Base-by-base conservation (phyloP, 352 stramenopile species). In the Blastocystis sp. region DNA sequence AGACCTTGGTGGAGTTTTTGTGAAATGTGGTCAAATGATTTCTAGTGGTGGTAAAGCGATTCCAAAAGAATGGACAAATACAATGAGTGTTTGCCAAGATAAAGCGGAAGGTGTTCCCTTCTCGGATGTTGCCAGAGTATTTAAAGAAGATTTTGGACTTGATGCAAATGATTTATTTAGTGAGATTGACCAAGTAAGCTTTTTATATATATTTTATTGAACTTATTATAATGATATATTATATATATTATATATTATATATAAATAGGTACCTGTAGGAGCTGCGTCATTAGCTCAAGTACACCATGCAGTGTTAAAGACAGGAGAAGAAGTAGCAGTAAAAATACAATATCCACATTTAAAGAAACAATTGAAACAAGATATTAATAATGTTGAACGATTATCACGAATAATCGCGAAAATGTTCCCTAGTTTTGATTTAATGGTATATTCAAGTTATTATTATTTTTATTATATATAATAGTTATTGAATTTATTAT, bases 281-380 rank as follows among this genome's bases (percentile, higher is more conserved):
- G 48, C 39, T 13, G 52, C 52, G 6, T 62, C 52, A 23, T 42
- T 62, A 3, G 52, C 52, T 1, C 52, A 62, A 41, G 52, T 62
- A 7, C 52, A 62, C 11, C 32, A 32, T 21, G 52, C 39, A 1
- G 16, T 31, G 3, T 31, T 62, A 25, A 31, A 19, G 9, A 62
- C 33, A 5, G 52, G 52, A n/a, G 52, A 62, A 34, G 52, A 62
- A 21, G 52, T 62, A 3, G 52, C 52, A 10, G 54, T 62, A 39
- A 62, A 62, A 30, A 32, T 62, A n/a, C 52, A 62, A 21, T 62
- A 62, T 34, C 52, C 52, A 0, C 48, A 25, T 10, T 39, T 62
- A 2, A 42, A 39, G 7, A 4, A 11, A n/a, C 24, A 62, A 24
- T 54, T 42, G n/a, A 11, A 62, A 24, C 28, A 41, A n/a, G 52